Base-by-base conservation (phyloP, 805 yeast genomes). In the Metschnikowia similis region DNA sequence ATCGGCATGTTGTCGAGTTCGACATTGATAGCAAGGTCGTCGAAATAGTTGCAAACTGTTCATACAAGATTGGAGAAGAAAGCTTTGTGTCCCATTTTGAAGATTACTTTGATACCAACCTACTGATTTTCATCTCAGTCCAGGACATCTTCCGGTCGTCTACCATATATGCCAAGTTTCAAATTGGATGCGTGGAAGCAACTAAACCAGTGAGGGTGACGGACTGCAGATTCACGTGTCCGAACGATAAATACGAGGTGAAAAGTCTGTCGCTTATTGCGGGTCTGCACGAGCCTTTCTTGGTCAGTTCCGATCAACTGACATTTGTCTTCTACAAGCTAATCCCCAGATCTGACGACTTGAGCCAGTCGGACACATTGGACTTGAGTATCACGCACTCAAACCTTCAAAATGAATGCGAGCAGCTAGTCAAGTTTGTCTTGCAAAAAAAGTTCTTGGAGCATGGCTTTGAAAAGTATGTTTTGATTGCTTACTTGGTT, bases 221-320 rank as follows among this genome's bases (percentile, higher is more conserved):
- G 3, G 60, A 68, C 6, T 82, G 80, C 17, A 63, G 66, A 3
- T 68, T 83, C 42, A 51, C 56, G 2, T 68, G 74, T 17, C 35
- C 50, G 0, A 61, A 62, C 38, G 56, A 53, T 2, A 62, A 64
- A 32, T 71, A 68, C 49, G 49, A 48, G 2, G 62, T 73, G 1
- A 17, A 35, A 2, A 50, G 53, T 27, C 58, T 56, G 60, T 39
- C 31, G 13, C 26, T 40, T 6, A 14, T 45, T 7, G 13, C 69
- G 66, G 14, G 69, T 0, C 56, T 57, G 0, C 34, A 50, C 1
- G 44, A 50, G n/a, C 60, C 71, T 8, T 40, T 80, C 8, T 66
- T 85, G 17, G 84, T 87, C 0, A 81, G 79, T 59, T 79, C 80
- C 6, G 90, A 84, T n/a, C 91, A 87, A 53, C 86, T 89, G 0